Conservation (phyloP, 2,329 filamentous ascomycete species). For the Alternaria metachromatica region DNA sequence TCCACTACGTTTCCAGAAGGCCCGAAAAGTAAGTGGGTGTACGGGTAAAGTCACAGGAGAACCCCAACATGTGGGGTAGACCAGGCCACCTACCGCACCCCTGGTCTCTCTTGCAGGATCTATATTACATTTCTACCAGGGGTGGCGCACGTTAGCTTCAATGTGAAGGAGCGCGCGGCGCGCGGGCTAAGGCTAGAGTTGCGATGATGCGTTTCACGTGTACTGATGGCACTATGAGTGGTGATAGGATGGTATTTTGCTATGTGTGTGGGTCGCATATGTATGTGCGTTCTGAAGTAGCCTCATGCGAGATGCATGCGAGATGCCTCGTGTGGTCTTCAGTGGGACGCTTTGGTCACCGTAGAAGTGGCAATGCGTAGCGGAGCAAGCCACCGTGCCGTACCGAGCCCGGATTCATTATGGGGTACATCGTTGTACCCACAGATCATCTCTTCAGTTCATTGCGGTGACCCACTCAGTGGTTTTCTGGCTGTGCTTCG, state of each 20-base stretch:
- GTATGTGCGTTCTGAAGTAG: not conserved
- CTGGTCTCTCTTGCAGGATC: constrained; percentile 6
- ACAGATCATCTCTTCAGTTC: constrained; percentile 2
- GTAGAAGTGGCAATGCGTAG: not conserved
- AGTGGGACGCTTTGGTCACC: not conserved
- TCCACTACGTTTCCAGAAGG: constrained; percentile 9
- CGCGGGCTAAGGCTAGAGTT: not conserved
- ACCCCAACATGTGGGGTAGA: not conserved
- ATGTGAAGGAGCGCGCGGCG: not conserved
- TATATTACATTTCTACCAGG: constrained; percentile 3
- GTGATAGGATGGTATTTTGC: not conserved
- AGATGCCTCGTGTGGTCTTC: not conserved
- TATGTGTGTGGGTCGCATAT: not conserved
- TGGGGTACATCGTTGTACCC: constrained; percentile 7
- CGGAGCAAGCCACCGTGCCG: constrained; percentile 13
- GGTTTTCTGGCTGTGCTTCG: not conserved
- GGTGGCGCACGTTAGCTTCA: not conserved
- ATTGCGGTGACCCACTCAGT: not conserved
- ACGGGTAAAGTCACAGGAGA: constrained; percentile 7
- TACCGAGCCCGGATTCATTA: constrained; percentile 13
- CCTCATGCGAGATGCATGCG: not conserved
- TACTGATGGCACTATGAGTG: not conserved
- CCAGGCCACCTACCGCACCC: not conserved
- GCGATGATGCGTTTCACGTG: not conserved
- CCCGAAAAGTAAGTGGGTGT: constrained; percentile 4